Conservation (phyloP, 441 rosid genomes). For the Pelargonium cotyledonis region DNA sequence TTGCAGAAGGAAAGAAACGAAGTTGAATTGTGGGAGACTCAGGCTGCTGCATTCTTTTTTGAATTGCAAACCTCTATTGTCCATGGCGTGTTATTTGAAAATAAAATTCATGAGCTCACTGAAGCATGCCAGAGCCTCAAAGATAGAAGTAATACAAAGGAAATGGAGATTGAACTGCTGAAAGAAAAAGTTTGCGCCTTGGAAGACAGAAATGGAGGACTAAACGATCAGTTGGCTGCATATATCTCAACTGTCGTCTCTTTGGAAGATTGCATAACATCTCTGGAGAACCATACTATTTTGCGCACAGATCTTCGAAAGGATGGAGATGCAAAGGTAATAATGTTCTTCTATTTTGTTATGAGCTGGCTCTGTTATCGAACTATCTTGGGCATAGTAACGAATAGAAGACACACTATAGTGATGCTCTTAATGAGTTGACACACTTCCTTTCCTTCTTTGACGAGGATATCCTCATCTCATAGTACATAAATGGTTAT, state of each 20-base stretch:
- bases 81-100: conserved; percentile 51
- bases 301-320: conserved; percentile 27
- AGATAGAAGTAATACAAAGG: conserved; percentile 30
- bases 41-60: conserved; percentile 39
- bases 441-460: too few species aligned
- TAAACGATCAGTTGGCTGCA: conserved; percentile 43
- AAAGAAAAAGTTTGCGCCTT: conserved; percentile 46
- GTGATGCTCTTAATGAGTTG: neutral
- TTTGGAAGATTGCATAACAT: conserved; percentile 48
- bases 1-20: conserved; percentile 41
- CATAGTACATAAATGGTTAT: neutral
- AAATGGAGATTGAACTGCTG: conserved; percentile 44
- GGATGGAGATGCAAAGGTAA: conserved; percentile 45
- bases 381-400: conserved; percentile 6
- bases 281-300: conserved; percentile 51
- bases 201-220: conserved; percentile 53
- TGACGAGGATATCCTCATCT: neutral
- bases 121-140: conserved; percentile 42
- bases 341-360: conserved; percentile 13
- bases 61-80: conserved; percentile 50
- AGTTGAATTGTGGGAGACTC: conserved; percentile 49
- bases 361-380: conserved; percentile 8
- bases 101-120: conserved; percentile 44
- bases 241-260: conserved; percentile 45
- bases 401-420: too few species aligned